Conservation (phyloP, 257 asterid genomes). For the Marsdenia floribunda region DNA sequence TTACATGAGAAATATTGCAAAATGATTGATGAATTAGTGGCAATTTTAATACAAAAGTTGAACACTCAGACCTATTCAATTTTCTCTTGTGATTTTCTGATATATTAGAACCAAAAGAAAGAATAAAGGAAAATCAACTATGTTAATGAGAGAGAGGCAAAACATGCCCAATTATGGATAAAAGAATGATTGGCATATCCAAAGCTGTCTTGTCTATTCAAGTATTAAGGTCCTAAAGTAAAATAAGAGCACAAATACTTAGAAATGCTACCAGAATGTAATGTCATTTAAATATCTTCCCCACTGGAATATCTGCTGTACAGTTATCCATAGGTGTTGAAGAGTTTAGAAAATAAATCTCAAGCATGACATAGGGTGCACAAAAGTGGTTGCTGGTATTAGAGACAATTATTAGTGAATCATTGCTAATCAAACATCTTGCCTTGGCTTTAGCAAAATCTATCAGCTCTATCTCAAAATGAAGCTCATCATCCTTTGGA, state of each 20-base stretch:
- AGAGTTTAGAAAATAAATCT: neutral
- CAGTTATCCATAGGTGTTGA: neutral
- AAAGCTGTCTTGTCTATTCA: no score
- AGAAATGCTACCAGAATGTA: neutral
- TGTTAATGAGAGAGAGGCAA: neutral
- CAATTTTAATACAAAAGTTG: neutral
- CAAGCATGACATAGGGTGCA: neutral
- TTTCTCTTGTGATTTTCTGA: neutral
- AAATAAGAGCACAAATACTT: neutral
- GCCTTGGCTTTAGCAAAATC: slow-evolving; percentile 93
- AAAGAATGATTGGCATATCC: neutral
- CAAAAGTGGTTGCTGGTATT: neutral
- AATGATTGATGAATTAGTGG: no score
- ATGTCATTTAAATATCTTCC: neutral
- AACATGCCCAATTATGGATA: neutral
- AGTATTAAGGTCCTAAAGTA: no score
- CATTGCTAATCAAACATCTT: slow-evolving; percentile 29
- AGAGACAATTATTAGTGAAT: neutral
- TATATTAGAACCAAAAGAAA: neutral
- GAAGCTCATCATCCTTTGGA: slow-evolving; percentile 91
- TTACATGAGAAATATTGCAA: neutral
- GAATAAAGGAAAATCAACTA: neutral
- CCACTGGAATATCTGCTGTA: neutral
- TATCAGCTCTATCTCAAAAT: slow-evolving; percentile 87
- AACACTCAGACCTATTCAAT: neutral